A percentile compares a stretch with the other conserved stretches of the same genome.
Conservation (phyloP, 768 basidiomycete species). For the Rhizopogon vinicolor region DNA sequence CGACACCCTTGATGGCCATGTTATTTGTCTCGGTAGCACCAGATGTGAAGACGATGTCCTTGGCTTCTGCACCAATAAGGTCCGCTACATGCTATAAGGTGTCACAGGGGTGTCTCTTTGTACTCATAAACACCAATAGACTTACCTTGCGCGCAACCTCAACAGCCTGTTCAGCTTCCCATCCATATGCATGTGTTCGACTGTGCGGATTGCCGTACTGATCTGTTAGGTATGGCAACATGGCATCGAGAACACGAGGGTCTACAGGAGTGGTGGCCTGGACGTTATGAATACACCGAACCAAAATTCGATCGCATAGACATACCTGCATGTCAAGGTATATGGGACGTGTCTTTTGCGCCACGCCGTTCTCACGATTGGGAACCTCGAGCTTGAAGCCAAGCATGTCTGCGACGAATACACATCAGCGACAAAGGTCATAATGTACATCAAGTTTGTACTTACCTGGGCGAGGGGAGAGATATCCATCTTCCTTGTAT, state of each 20-base stretch:
- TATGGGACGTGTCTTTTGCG: conserved; percentile 77
- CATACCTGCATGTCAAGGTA: conserved; percentile 96
- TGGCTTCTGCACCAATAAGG: conserved; percentile 89
- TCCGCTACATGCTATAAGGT: conserved; percentile 74
- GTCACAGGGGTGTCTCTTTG: not conserved
- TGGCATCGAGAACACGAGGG: conserved; percentile 92
- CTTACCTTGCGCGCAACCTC: conserved; percentile 84
- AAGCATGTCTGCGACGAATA: conserved; percentile 63
- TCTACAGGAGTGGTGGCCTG: conserved; percentile 98
- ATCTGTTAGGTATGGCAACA: conserved; percentile 94
- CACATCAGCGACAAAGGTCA: not conserved
- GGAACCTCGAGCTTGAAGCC: conserved; percentile 78
- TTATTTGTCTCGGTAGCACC: conserved; percentile 99
- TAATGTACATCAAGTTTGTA: not conserved
- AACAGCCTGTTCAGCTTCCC: conserved; percentile 96
- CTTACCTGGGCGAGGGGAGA: conserved; percentile 67
- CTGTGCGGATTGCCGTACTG: conserved; percentile 98
- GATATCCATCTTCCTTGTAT: conserved; percentile 64
- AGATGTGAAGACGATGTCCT: conserved; percentile 96
- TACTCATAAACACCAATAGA: conserved; percentile 6
- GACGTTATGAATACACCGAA: conserved; percentile 6
- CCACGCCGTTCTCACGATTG: conserved; percentile 49
- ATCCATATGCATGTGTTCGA: conserved; percentile 97
- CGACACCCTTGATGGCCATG: conserved; percentile 95
- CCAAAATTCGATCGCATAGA: not conserved